A percentile compares a stretch with the other conserved stretches of the same genome.
Evolutionary conservation across 176 grass and related monocot species (phyloP).

Genomic region (Typha latifolia): DNA sequence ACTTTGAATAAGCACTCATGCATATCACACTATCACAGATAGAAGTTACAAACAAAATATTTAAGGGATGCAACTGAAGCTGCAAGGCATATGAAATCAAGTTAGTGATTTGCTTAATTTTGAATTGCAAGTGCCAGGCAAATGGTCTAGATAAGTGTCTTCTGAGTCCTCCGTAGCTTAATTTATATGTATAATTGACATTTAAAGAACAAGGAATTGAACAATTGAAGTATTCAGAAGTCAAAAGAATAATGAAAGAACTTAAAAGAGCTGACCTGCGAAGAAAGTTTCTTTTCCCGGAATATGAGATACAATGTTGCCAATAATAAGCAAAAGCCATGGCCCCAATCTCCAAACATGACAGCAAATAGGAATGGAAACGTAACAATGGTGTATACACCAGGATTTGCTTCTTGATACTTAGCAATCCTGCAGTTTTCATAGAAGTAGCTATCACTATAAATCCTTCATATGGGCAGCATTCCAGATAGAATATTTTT

Average conservation of each 20-base stretch:
- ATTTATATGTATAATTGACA: no score
- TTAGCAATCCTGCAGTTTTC: constrained; percentile 55
- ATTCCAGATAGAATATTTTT: no score
- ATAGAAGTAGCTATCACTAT: not conserved
- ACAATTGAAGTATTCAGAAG: not conserved
- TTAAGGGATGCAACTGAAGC: no score
- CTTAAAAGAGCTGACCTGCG: constrained; percentile 45
- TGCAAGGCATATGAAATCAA: no score
- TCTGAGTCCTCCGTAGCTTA: no score
- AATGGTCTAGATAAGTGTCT: no score
- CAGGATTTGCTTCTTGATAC: constrained; percentile 95
- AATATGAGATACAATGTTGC: constrained; percentile 52
- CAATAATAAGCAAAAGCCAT: constrained; percentile 80
- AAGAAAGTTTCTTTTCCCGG: constrained; percentile 83
- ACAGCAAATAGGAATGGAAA: constrained; percentile 96
- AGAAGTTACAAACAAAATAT: no score
- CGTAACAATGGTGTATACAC: constrained; percentile 79
- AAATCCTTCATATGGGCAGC: not conserved
- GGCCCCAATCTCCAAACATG: constrained; percentile 99
- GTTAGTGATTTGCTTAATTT: no score
- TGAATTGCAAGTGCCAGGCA: no score
- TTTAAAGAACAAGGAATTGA: not conserved
- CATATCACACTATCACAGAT: no score
- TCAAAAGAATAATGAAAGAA: constrained; percentile 3
- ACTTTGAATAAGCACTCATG: no score